Evolutionary conservation across 345 rosid species (phyloP).

Genomic region (Brassica napus): Da-Ae NC_063445.1:56977501-56978000

Average conservation of each 20-base stretch:
- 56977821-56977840: conserved; percentile 4
- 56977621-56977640: conserved; percentile 55
- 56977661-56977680: conserved; percentile 63
- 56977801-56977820: conserved; percentile 20
- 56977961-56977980: conserved; percentile 12
- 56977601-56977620: background rate
- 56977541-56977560: background rate
- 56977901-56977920: conserved; percentile 20
- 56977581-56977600: conserved; percentile 34
- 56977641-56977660: conserved; percentile 66
- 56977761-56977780: conserved; percentile 58
- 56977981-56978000: conserved; percentile 14
- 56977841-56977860: background rate
- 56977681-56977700: conserved; percentile 72
- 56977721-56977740: conserved; percentile 66
- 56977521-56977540: background rate
- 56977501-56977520: background rate
- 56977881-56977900: conserved; percentile 30
- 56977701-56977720: conserved; percentile 67
- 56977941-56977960: background rate
- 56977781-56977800: conserved; percentile 55
- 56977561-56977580: background rate
- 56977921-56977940: conserved; percentile 9
- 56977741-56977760: conserved; percentile 66
- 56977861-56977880: conserved; percentile 10